phyloP scores from a whole-genome alignment of 352 stramenopile genomes.

The Phytopythium helicoides region DNA sequence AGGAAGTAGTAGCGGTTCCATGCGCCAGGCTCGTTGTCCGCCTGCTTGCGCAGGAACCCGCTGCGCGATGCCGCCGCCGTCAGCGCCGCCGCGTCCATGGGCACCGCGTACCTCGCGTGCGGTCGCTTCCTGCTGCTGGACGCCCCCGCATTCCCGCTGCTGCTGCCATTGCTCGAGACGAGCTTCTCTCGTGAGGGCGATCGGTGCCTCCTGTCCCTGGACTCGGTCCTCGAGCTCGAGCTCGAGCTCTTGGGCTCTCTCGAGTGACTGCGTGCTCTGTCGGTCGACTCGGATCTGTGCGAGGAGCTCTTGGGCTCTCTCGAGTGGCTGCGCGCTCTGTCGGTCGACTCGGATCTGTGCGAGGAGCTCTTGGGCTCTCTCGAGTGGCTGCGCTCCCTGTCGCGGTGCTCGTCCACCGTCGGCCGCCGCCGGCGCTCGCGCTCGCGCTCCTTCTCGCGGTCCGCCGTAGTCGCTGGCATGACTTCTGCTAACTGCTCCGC shows the following conservation, averaged over 20 bases:
- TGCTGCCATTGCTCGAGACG: conserved; percentile 2
- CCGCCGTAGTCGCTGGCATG: too few species aligned
- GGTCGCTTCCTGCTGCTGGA: conserved; percentile 32
- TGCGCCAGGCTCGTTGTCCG: conserved; percentile 69
- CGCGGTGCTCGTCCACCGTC: conserved; percentile 2
- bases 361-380: not conserved
- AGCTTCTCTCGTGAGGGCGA: conserved; percentile 5
- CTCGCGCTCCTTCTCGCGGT: not conserved
- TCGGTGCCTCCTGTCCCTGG: not conserved
- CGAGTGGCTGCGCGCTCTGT: not conserved
- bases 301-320: not conserved
- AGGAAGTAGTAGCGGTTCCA: conserved; percentile 86
- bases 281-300: conserved; percentile 1
- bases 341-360: not conserved
- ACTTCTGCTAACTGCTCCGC: too few species aligned
- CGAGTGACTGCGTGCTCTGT: not conserved
- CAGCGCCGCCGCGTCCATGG: conserved; percentile 38
- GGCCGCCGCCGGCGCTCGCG: conserved; percentile 3
- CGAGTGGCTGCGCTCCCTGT: not conserved
- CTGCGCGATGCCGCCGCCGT: conserved; percentile 48
- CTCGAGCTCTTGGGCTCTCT: not conserved
- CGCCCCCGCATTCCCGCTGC: conserved; percentile 5
- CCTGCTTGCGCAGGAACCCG: conserved; percentile 72
- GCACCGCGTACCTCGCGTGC: conserved; percentile 55
- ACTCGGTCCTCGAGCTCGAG: not conserved